Evolutionary conservation across 208 protist genomes (phyloP), one percentile per base, ranked within the genome.

Genomic region (Trypanosoma scelopori): DNA sequence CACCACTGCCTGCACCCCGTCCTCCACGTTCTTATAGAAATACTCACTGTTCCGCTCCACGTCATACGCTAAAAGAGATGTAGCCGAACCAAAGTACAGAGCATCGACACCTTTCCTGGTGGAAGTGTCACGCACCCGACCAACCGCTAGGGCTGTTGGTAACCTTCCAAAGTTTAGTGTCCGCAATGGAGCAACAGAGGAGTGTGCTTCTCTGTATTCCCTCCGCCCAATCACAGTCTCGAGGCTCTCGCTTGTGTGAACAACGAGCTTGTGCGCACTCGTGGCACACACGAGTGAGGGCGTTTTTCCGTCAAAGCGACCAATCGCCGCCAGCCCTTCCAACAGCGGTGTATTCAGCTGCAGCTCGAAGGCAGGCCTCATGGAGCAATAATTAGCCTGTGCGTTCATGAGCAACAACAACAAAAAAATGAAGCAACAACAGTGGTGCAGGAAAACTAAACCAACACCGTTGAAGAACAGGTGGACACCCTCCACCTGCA

Each of bases 1-100:
- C 42, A 82, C 81, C 20, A 98, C 73, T 23, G 81, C 75, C 58
- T 83, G 79, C 4, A 98, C 91, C 15, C 97, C 97, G 43, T 98
- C 92, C 64, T 92, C 81, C 22, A 98, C 77, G 18, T 97, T 93
- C 65, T 90, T 92, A 69, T 96, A 97, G 60, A 96, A 98, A 39
- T 96, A 64, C 72, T 98, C 91, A 25, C 65, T 69, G 70, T 98
- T 98, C 25, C 85, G 62, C 23, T 96, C 82, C 13, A 97, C 85
- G 71, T 98, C 85, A 73, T 97, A 98, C 13, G 91, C 91, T 22
- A 97, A 69, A 4, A 98, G 52, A 48, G 87, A 95, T 0, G 85
- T 94, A 11, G 87, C 63, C 16, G 95, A 79, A 37, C 96, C 95
- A 45, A 98, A 84, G 30, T 98, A 79, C 20, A 98, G 78, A 23